Percentiles rank a stretch among this genome's conserved stretches.
These are phyloP conservation scores for Boletellus ananas DNA, from an alignment of 768 basidiomycete species.

Conservation along the genomic window DNA sequence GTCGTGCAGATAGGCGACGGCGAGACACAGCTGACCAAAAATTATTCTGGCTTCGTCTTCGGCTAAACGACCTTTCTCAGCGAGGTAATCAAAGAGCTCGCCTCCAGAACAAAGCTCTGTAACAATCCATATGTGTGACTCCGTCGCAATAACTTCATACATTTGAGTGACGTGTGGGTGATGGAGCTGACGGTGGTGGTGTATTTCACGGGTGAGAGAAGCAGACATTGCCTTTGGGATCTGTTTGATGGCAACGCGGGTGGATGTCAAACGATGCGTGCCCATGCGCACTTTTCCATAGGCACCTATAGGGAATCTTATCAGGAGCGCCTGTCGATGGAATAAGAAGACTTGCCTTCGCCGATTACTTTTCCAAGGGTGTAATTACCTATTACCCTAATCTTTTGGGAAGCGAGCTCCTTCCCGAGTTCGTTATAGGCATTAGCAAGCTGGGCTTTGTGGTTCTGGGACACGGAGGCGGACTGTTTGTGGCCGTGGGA, in stretches of 20 bases:
- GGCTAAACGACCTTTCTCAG: conserved; percentile 83
- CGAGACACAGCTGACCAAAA: conserved; percentile 96
- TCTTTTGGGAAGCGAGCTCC: conserved; percentile 86
- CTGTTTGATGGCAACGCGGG: conserved; percentile 95
- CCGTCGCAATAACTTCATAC: conserved; percentile 97
- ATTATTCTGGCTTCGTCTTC: conserved; percentile 81
- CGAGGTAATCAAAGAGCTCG: conserved; percentile 97
- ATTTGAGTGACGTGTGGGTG: conserved; percentile 95
- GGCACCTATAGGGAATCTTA: conserved; percentile 56
- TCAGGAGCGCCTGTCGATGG: conserved; percentile 15
- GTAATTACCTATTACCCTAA: conserved; percentile 92
- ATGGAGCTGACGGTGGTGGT: conserved; percentile 95
- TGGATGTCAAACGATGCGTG: conserved; percentile 87
- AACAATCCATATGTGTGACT: conserved; percentile 93
- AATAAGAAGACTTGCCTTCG: conserved; percentile 61
- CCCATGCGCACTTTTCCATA: conserved; percentile 96
- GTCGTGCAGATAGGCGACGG: conserved; percentile 88
- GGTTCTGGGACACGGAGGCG: conserved; percentile 63
- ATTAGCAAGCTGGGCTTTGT: conserved; percentile 85
- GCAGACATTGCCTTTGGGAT: conserved; percentile 93
- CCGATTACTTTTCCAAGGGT: conserved; percentile 92
- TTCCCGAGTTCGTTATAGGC: conserved; percentile 98
- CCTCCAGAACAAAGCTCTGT: conserved; percentile 96
- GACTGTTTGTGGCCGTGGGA: conserved; percentile 57
- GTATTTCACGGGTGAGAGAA: conserved; percentile 92